Conservation (phyloP, 83 land plant genomes). For the Picea abies region DNA sequence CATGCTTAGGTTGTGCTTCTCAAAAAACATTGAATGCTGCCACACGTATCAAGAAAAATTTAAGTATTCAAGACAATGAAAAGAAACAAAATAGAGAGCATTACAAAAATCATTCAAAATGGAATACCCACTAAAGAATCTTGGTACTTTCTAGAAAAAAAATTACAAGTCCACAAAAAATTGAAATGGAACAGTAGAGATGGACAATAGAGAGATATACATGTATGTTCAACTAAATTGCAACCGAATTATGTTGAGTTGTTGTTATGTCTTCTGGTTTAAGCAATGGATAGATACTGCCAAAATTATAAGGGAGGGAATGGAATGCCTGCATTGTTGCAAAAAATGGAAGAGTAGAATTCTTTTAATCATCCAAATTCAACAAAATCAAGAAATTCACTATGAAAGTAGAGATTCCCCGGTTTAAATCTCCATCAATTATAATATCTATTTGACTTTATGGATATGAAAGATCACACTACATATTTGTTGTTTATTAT, state of each 20-base stretch:
- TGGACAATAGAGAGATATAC: constrained; percentile 23
- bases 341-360: not conserved
- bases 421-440: not conserved
- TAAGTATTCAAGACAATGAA: too few species aligned
- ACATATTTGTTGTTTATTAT: not conserved
- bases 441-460: not conserved
- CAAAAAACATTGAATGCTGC: constrained; percentile 2
- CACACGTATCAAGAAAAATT: too few species aligned
- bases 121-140: too few species aligned
- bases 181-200: not conserved
- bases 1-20: constrained; percentile 12
- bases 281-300: not conserved
- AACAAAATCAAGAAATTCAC: constrained; percentile 6
- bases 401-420: not conserved
- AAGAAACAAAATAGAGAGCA: too few species aligned
- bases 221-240: constrained; percentile 70
- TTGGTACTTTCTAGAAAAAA: too few species aligned
- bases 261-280: constrained; percentile 31
- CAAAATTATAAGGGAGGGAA: constrained; percentile 29
- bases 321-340: constrained; percentile 43
- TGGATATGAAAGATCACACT: not conserved
- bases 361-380: not conserved
- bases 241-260: not conserved
- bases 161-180: too few species aligned
- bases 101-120: too few species aligned